Evolutionary conservation across 2,329 filamentous ascomycete species (phyloP), one percentile per base, ranked within the genome.

Genomic region (Xylariaceae sp.): DNA sequence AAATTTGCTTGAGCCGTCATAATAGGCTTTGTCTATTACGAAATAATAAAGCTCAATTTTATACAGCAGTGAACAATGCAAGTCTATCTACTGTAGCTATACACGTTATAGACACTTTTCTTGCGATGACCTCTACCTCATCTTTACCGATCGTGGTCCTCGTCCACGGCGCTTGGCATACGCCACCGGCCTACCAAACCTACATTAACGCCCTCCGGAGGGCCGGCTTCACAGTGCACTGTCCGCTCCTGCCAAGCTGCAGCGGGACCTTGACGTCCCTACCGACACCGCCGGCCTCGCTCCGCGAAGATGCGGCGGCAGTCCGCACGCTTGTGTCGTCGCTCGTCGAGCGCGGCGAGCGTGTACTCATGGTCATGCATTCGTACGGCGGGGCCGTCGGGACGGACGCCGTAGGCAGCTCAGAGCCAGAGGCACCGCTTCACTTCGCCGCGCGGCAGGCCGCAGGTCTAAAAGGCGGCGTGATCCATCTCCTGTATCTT

Each of bases 321-420:
- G 24, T 48, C 23, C 45, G 32, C 4, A 2, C 10, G 3, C n/a
- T 26, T 8, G 20, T 48, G 8, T 18, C 6, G 18, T 11, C 13
- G 15, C 32, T 48, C 20, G 18, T 39, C 45, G 24, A 48, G 21
- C 13, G 3, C 2, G 32, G 21, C 2, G 2, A 18, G 11, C 10
- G 18, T 23, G 33, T 48, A 10, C 18, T 40, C 6, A n/a, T 48
- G 32, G 26, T 39, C 32, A 48, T 48, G 45, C 45, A 48, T 24
- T 48, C 45, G 10, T 48, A 48, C 45, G 45, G 45, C 32, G 45
- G 45, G 21, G 32, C 32, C 11, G 45, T 48, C 10, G 36, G 36
- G 4, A 15, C 15, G 3, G 4, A 39, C 13, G 36, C 36, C 3
- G 3, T 39, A 10, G 3, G 15, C 13, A 16, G 18, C 13, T 3